Conservation (phyloP, 768 basidiomycete genomes). For the Trametes punicea region DNA sequence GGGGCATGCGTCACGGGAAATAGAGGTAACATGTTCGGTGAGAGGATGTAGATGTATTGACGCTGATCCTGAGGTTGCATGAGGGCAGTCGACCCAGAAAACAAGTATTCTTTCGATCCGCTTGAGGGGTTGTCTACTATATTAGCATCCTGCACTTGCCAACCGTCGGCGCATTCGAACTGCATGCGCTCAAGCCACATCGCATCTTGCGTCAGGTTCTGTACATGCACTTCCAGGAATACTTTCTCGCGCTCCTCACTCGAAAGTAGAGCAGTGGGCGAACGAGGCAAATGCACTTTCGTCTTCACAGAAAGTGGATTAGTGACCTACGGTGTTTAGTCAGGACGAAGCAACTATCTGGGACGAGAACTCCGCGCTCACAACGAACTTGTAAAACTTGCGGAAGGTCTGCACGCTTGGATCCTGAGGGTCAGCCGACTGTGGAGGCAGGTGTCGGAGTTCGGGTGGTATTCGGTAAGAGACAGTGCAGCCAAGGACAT, state of each 20-base stretch:
- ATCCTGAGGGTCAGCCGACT: conserved; percentile 50
- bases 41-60: conserved; percentile 85
- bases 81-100: conserved; percentile 60
- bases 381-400: conserved; percentile 90
- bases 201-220: conserved; percentile 76
- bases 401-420: conserved; percentile 66
- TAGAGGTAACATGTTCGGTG: conserved; percentile 43
- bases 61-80: conserved; percentile 83
- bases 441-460: conserved; percentile 46
- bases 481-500: conserved; percentile 83
- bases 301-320: conserved; percentile 95
- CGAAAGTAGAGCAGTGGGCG: conserved; percentile 68
- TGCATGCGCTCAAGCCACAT: conserved; percentile 80
- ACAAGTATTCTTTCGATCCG: conserved; percentile 27
- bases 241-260: conserved; percentile 70
- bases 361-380: conserved; percentile 38
- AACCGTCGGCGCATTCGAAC: conserved; percentile 69
- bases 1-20: conserved; percentile 52
- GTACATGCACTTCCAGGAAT: conserved; percentile 90
- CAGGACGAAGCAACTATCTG: background rate
- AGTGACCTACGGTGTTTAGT: conserved; percentile 56
- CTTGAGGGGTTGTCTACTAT: conserved; percentile 24
- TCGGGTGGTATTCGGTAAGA: conserved; percentile 72
- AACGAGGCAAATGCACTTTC: conserved; percentile 77
- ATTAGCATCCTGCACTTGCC: conserved; percentile 59